Percentiles rank a stretch among this genome's conserved stretches.
phyloP scores from a whole-genome alignment of 768 basidiomycete genomes.

The Lyophyllum shimeji region DNA sequence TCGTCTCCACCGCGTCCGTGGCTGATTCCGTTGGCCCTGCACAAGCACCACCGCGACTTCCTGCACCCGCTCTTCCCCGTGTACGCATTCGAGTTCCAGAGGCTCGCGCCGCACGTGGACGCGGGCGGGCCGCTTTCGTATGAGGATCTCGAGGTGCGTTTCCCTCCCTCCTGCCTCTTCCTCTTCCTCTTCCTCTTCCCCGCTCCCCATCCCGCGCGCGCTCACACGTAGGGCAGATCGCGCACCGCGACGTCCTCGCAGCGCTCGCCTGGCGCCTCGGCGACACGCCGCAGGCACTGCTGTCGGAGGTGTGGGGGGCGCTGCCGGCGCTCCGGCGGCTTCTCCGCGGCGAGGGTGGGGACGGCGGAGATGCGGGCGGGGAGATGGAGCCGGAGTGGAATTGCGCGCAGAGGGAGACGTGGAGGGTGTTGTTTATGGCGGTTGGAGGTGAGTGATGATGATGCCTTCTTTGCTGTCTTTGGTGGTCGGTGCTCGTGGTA shows the following conservation, averaged over 20 bases:
- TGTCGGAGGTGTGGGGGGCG: slow-evolving; percentile 60
- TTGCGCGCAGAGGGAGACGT: slow-evolving; percentile 42
- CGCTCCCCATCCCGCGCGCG: too few species aligned
- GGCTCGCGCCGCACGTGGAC: slow-evolving; percentile 45
- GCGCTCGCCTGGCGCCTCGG: slow-evolving; percentile 50
- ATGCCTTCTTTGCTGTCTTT: slow-evolving; percentile 1
- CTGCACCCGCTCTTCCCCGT: slow-evolving; percentile 55
- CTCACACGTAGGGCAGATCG: slow-evolving; percentile 32
- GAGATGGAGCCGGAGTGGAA: slow-evolving; percentile 46
- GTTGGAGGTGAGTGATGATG: slow-evolving; percentile 34
- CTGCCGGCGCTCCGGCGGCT: slow-evolving; percentile 50
- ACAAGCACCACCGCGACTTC: slow-evolving; percentile 64
- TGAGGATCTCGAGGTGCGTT: slow-evolving; percentile 53
- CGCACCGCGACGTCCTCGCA: slow-evolving; percentile 55
- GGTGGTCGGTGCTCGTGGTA: too few species aligned
- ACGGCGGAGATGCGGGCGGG: not conserved
- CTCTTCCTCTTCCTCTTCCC: not conserved
- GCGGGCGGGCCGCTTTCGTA: slow-evolving; percentile 26
- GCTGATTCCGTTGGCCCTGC: not conserved
- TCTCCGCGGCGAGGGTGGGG: slow-evolving; percentile 12
- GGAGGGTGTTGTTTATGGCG: slow-evolving; percentile 48
- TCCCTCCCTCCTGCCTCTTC: not conserved
- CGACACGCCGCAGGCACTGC: slow-evolving; percentile 50
- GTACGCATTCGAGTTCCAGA: slow-evolving; percentile 47
- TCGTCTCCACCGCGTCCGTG: not conserved